Conservation (phyloP, 495 filamentous ascomycete genomes). For the Xylaria scruposa region DNA sequence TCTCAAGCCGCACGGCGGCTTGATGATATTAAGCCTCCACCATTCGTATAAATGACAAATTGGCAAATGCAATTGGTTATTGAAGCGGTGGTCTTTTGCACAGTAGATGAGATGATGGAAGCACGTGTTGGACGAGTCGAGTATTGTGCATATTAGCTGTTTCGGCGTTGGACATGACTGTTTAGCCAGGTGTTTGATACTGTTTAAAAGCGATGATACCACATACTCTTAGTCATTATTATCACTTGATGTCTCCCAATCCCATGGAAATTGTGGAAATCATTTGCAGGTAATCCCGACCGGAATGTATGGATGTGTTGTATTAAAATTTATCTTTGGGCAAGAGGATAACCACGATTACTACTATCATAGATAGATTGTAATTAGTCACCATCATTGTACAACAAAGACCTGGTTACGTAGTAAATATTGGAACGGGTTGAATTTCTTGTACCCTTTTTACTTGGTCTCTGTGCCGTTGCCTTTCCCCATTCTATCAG, state of each 20-base stretch:
- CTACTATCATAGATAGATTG: too few species aligned
- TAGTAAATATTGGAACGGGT: not conserved
- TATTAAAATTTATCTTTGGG: not conserved
- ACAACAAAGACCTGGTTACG: not conserved
- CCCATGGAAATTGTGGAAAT: not conserved
- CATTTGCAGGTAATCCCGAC: not conserved
- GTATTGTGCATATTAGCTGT: conserved; percentile 19
- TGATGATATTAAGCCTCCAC: not conserved
- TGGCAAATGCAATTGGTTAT: not conserved
- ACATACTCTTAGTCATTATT: conserved; percentile 30
- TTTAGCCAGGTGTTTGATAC: conserved; percentile 19
- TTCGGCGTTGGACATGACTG: conserved; percentile 27
- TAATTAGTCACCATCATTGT: not conserved
- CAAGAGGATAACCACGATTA: not conserved
- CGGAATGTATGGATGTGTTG: not conserved
- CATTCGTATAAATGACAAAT: not conserved
- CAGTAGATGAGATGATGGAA: not conserved
- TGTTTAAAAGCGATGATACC: conserved; percentile 44
- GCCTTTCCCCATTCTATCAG: not conserved
- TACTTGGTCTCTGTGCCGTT: not conserved
- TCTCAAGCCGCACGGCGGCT: not conserved
- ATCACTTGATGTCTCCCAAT: not conserved
- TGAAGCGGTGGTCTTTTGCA: not conserved
- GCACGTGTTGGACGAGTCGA: not conserved
- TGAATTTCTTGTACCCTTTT: not conserved